A percentile compares a stretch with the other conserved stretches of the same genome.
Evolutionary conservation across 768 basidiomycete species (phyloP).

Genomic region (Leccinum olivaceopallidum): DNA sequence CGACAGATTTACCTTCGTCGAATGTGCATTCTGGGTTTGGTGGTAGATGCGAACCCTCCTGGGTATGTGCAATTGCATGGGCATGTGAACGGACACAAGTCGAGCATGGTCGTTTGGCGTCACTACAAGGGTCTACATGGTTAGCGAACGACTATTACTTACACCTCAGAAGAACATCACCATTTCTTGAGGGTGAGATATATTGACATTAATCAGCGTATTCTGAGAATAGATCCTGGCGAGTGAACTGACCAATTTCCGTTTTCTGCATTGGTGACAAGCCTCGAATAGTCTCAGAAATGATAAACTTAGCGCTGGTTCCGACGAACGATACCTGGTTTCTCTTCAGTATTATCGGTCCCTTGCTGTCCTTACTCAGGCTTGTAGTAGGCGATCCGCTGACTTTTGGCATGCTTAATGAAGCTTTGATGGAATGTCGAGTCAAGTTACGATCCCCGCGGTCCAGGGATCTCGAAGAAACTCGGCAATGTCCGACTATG

Average conservation of each 20-base stretch:
- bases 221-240: conserved; percentile 2
- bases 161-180: conserved; percentile 33
- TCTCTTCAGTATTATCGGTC: conserved; percentile 18
- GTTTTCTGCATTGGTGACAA: conserved; percentile 63
- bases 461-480: not conserved
- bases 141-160: conserved; percentile 5
- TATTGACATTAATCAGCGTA: conserved; percentile 17
- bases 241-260: conserved; percentile 59
- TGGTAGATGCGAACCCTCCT: conserved; percentile 54
- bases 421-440: not conserved
- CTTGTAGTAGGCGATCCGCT: conserved; percentile 6
- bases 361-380: conserved; percentile 2
- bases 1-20: conserved; percentile 55
- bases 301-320: not conserved
- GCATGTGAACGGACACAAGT: conserved; percentile 77
- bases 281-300: conserved; percentile 27
- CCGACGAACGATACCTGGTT: conserved; percentile 23
- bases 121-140: conserved; percentile 40
- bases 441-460: not conserved
- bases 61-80: conserved; percentile 63
- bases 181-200: conserved; percentile 51
- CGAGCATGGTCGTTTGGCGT: conserved; percentile 75
- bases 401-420: conserved; percentile 42
- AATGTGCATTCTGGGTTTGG: conserved; percentile 71
- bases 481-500: not conserved